These are phyloP conservation scores for Phialophora macrospora DNA, from an alignment of 2,329 filamentous ascomycete genomes.

Conservation along the genomic window DNA sequence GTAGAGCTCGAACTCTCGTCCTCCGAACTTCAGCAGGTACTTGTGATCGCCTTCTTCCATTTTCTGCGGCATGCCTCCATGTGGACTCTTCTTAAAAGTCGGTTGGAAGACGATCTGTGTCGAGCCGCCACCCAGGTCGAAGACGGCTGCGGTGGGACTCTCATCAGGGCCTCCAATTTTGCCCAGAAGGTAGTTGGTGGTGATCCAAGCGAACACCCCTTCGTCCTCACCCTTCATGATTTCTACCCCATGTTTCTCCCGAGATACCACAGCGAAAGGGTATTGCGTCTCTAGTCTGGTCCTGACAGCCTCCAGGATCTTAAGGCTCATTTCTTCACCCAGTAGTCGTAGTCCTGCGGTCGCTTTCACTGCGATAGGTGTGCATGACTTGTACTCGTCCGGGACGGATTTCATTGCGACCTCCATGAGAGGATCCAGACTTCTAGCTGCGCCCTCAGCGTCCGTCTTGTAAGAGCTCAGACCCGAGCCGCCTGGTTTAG, in stretches of 20 bases:
- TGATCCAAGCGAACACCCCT: slow-evolving; percentile 99
- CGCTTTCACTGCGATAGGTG: slow-evolving; percentile 95
- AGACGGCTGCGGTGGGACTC: slow-evolving; percentile 88
- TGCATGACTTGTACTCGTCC: slow-evolving; percentile 86
- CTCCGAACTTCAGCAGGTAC: slow-evolving; percentile 88
- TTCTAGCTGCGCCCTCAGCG: slow-evolving; percentile 84
- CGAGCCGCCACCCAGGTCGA: slow-evolving; percentile 94
- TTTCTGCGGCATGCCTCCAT: slow-evolving; percentile 82
- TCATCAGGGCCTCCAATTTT: slow-evolving; percentile 95
- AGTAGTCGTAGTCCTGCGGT: slow-evolving; percentile 91
- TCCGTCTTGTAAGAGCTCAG: slow-evolving; percentile 87
- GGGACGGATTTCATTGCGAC: slow-evolving; percentile 84
- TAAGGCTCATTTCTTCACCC: slow-evolving; percentile 76
- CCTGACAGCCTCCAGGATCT: slow-evolving; percentile 85
- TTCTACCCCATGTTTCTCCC: slow-evolving; percentile 82
- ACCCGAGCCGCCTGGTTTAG: slow-evolving; percentile 75
- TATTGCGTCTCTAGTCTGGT: slow-evolving; percentile 82
- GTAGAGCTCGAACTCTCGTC: slow-evolving; percentile 88
- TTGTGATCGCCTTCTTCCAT: slow-evolving; percentile 93
- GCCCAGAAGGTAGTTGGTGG: slow-evolving; percentile 95
- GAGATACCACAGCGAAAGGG: slow-evolving; percentile 90
- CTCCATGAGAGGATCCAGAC: slow-evolving; percentile 84
- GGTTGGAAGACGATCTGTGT: slow-evolving; percentile 99
- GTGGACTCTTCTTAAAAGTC: slow-evolving; percentile 74
- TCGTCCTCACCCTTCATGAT: slow-evolving; percentile 99